Evolutionary conservation across 345 rosid genomes (phyloP).

Genomic region (Ailanthus altissimus): DNA sequence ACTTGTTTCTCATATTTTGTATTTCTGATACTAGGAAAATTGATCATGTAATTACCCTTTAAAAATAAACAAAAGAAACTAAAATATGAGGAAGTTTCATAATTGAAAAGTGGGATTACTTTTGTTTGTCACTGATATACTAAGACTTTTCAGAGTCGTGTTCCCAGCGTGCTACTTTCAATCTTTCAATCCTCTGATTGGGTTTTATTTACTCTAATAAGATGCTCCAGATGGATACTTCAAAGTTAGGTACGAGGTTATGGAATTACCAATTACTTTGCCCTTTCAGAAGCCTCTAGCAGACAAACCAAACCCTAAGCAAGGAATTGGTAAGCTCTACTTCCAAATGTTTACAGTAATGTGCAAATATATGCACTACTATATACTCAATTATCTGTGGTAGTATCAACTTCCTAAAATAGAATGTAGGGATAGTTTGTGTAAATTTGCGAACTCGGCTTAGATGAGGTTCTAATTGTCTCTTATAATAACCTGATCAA

Average conservation of each 20-base stretch:
- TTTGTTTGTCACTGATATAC: background rate
- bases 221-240: conserved; percentile 72
- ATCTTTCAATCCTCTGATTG: conserved; percentile 6
- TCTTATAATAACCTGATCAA: conserved; percentile 8
- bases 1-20: background rate
- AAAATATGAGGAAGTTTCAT: background rate
- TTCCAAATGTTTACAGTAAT: conserved; percentile 15
- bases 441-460: background rate
- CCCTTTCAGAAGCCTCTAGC: conserved; percentile 83
- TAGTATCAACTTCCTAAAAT: background rate
- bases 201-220: conserved; percentile 26
- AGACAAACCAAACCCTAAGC: conserved; percentile 96
- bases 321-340: conserved; percentile 78
- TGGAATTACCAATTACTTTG: conserved; percentile 68
- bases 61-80: background rate
- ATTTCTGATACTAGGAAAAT: background rate
- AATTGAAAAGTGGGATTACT: background rate
- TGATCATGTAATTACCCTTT: background rate
- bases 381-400: background rate
- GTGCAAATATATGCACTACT: background rate
- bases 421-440: background rate
- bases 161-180: conserved; percentile 1
- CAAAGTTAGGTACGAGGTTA: conserved; percentile 78
- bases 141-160: background rate
- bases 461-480: background rate